A percentile compares a stretch with the other conserved stretches of the same genome.
These are phyloP conservation scores for Mastigamoeba balamuthi DNA, from an alignment of 78 protist genomes.

Conservation along the genomic window DNA sequence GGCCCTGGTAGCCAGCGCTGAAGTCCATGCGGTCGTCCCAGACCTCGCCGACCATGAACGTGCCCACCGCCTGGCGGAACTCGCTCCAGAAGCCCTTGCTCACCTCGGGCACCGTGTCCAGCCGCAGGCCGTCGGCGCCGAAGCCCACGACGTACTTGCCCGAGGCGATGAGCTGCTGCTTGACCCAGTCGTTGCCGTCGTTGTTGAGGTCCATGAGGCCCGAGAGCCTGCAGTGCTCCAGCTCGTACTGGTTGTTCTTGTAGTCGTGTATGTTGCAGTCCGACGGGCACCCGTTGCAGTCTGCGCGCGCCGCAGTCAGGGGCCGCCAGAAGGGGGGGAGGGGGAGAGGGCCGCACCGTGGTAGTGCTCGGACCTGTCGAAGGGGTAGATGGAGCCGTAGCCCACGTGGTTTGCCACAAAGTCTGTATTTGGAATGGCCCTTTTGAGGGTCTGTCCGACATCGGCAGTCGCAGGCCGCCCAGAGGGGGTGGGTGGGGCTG, in stretches of 20 bases:
- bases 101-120: constrained; percentile 82
- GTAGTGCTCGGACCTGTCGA: constrained; percentile 34
- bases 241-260: too few species aligned
- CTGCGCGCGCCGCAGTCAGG: too few species aligned
- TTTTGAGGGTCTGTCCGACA: too few species aligned
- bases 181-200: constrained; percentile 55
- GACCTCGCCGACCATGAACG: constrained; percentile 76
- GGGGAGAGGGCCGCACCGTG: constrained; percentile 45
- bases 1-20: constrained; percentile 33
- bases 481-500: too few species aligned
- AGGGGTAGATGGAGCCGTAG: constrained; percentile 32
- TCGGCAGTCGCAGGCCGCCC: too few species aligned
- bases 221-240: too few species aligned
- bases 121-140: constrained; percentile 70
- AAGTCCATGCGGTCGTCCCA: constrained; percentile 49
- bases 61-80: constrained; percentile 25
- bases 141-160: constrained; percentile 21
- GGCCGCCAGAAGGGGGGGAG: too few species aligned
- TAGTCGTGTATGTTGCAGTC: too few species aligned
- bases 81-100: too few species aligned
- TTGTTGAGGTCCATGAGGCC: too few species aligned
- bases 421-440: too few species aligned
- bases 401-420: constrained; percentile 52
- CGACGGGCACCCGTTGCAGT: too few species aligned
- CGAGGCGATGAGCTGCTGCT: constrained; percentile 29